A percentile compares a stretch with the other conserved stretches of the same genome.
Conservation (phyloP, 75 land plant genomes). For the Sequoia sempervirens region DNA sequence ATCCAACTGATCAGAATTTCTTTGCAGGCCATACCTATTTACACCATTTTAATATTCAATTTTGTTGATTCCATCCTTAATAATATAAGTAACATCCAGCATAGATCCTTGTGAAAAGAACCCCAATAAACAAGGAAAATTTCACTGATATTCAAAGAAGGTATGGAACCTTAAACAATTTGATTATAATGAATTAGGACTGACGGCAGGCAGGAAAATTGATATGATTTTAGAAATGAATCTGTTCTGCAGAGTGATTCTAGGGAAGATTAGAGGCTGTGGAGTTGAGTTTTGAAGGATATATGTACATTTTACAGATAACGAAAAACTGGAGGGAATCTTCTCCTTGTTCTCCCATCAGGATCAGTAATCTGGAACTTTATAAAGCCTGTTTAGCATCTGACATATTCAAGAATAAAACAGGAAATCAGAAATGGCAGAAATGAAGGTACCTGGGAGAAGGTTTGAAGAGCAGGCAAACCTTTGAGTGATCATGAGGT, state of each 20-base stretch:
- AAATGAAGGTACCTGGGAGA: not conserved
- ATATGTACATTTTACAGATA: too few species aligned
- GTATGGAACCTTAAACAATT: not conserved
- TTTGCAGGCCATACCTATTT: not conserved
- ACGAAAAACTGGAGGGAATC: not conserved
- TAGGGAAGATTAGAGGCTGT: not conserved
- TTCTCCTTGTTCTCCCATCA: not conserved
- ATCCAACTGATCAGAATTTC: not conserved
- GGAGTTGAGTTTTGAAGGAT: not conserved
- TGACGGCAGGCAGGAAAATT: not conserved
- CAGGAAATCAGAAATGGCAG: too few species aligned
- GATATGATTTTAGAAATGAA: not conserved
- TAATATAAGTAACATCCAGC: too few species aligned
- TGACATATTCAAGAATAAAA: too few species aligned
- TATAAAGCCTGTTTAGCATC: too few species aligned
- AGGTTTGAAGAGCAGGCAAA: not conserved
- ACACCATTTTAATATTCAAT: too few species aligned
- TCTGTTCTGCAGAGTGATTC: not conserved
- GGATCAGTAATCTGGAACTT: not conserved
- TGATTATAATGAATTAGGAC: too few species aligned
- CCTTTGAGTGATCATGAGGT: too few species aligned
- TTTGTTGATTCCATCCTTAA: too few species aligned
- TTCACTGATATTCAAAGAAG: not conserved
- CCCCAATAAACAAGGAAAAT: not conserved
- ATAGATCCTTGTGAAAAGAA: not conserved